Percentiles rank a stretch among this genome's conserved stretches.
phyloP scores from a whole-genome alignment of 2,329 filamentous ascomycete species.

The Fusarium globosum region DNA sequence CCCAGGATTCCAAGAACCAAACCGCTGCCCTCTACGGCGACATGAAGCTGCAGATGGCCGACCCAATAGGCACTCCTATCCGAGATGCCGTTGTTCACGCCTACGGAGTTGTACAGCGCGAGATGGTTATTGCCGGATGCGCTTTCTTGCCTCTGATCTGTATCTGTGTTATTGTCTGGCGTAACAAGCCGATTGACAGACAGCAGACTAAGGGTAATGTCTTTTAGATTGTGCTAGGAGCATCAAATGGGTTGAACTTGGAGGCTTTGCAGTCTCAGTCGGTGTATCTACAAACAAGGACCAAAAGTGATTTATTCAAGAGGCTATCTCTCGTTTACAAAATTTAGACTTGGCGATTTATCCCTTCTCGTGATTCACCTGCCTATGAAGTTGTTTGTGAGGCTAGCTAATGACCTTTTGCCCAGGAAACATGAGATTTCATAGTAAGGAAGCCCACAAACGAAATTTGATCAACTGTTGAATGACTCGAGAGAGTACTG shows the following conservation, averaged over 20 bases:
- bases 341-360: background rate
- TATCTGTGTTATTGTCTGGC: conserved; percentile 58
- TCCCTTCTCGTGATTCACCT: background rate
- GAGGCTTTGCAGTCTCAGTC: background rate
- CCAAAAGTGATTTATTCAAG: background rate
- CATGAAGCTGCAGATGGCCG: conserved; percentile 63
- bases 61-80: conserved; percentile 57
- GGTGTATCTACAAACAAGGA: background rate
- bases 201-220: conserved; percentile 64
- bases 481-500: background rate
- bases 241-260: background rate
- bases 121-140: conserved; percentile 57
- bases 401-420: background rate
- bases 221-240: conserved; percentile 50
- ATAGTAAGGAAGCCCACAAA: background rate
- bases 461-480: background rate
- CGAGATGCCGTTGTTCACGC: conserved; percentile 67
- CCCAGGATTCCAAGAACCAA: conserved; percentile 51
- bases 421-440: background rate
- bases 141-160: conserved; percentile 48
- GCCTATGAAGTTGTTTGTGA: background rate
- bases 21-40: conserved; percentile 64
- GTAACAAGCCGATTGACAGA: conserved; percentile 61
- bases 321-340: background rate
- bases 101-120: conserved; percentile 64